Evolutionary conservation across 2,329 filamentous ascomycete genomes (phyloP).

Genomic region (Dactylella cylindrospora): DNA sequence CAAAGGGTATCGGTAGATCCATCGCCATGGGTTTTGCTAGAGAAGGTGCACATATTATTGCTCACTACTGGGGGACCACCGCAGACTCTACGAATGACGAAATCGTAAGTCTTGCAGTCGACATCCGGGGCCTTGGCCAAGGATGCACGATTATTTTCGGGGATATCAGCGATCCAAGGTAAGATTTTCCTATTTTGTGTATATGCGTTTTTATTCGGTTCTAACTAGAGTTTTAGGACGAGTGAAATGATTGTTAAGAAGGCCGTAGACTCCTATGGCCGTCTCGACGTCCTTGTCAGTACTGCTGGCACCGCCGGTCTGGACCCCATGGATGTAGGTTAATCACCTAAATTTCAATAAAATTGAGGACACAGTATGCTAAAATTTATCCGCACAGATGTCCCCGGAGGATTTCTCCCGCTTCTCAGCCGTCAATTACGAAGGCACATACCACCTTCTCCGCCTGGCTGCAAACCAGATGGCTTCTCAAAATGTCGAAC

Average conservation of each 20-base stretch:
- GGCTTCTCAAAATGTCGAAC: slow-evolving; percentile 45
- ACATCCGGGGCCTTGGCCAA: slow-evolving; percentile 48
- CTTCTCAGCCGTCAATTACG: slow-evolving; percentile 47
- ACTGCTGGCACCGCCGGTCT: slow-evolving; percentile 46
- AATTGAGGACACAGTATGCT: background rate
- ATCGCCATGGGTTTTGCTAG: slow-evolving; percentile 67
- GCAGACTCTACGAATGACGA: slow-evolving; percentile 48
- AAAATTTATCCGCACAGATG: slow-evolving; percentile 14
- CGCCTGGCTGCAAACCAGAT: slow-evolving; percentile 49
- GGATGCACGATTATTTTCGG: slow-evolving; percentile 49
- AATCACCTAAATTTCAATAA: background rate
- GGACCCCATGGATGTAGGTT: slow-evolving; percentile 42
- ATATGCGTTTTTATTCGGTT: no score
- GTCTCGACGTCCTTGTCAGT: slow-evolving; percentile 76
- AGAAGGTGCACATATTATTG: slow-evolving; percentile 58
- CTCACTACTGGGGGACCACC: slow-evolving; percentile 49
- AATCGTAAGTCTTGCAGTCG: slow-evolving; percentile 49
- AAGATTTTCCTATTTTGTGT: no score
- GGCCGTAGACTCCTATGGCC: slow-evolving; percentile 50
- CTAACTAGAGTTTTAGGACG: slow-evolving; percentile 33
- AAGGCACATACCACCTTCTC: slow-evolving; percentile 48
- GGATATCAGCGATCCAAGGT: slow-evolving; percentile 48
- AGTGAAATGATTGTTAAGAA: slow-evolving; percentile 48
- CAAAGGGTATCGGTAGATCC: slow-evolving; percentile 68
- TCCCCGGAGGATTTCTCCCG: slow-evolving; percentile 29